Evolutionary conservation across 495 filamentous ascomycete genomes (phyloP), one percentile per base, ranked within the genome.

Genomic region (Penicillium manginii): DNA sequence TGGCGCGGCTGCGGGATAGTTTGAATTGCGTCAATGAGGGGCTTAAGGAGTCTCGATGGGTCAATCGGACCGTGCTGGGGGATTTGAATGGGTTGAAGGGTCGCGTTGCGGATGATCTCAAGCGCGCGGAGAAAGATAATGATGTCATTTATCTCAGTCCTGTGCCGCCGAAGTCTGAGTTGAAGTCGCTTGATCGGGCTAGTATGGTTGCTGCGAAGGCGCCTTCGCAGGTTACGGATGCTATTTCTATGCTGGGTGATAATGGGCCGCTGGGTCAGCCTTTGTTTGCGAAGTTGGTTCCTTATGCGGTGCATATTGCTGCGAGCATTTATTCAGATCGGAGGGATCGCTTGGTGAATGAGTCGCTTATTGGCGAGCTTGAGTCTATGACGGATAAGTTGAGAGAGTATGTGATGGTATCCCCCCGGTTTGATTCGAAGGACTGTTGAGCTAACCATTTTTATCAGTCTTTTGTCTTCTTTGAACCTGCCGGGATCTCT

Each of bases 241-340:
- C 92, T 0, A 82, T 88, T 32, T 86, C 88, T 6, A 86, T 89
- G 72, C 81, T 98, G 1, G 90, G 91, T 0, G 89, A 93, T 29
- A 84, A 89, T 49, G 86, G 85, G 14, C 85, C 88, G 45, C 86
- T 96, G 60, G 93, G 94, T 0, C 88, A 87, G 37, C 88, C 91
- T 2, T 72, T 98, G 19, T 98, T 98, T 65, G 83, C 90, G 5
- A 96, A 93, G 66, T 81, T 98, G 17, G 94, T 98, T 2, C 94
- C 94, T 8, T 98, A 97, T 71, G 91, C 93, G 2, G 94, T 98
- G 4, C 94, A 98, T 66, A 81, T 97, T 42, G 94, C 94, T 19
- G 90, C 94, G 6, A 96, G 91, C 52, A 96, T 97, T 14, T 98
- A 98, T 67, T 93, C 91, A 32, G 92, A 98, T 71, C 84, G 93